phyloP scores from a whole-genome alignment of 2,329 filamentous ascomycete species.

The Sarocladiaceae sp. region DNA sequence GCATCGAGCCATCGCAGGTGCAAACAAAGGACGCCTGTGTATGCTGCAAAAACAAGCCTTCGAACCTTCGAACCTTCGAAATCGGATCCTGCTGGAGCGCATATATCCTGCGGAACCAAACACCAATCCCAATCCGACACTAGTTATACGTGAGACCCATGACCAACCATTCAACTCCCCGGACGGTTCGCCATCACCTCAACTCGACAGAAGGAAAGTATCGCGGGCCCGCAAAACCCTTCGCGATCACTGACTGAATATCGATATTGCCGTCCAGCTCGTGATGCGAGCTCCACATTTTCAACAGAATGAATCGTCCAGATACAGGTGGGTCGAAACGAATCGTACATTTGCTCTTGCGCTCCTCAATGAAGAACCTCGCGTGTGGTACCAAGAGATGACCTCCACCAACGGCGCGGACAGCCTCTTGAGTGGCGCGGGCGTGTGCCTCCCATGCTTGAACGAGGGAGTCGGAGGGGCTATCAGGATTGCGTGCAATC shows the following conservation, averaged over 20 bases:
- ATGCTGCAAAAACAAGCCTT: neutral
- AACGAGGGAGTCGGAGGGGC: constrained; percentile 19
- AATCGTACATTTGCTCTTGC: constrained; percentile 81
- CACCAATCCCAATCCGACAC: neutral
- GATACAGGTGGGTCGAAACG: constrained; percentile 80
- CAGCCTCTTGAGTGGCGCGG: constrained; percentile 52
- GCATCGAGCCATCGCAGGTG: neutral
- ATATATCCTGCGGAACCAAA: too few species aligned
- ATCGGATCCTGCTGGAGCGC: too few species aligned
- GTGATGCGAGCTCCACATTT: constrained; percentile 79
- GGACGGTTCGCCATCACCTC: constrained; percentile 32
- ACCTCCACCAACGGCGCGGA: constrained; percentile 52
- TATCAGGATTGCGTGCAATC: constrained; percentile 13
- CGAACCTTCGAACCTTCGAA: neutral
- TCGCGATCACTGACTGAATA: constrained; percentile 78
- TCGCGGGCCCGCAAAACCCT: constrained; percentile 80
- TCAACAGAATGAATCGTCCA: constrained; percentile 78
- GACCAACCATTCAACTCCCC: neutral
- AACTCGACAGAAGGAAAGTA: constrained; percentile 71
- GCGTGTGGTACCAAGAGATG: constrained; percentile 69
- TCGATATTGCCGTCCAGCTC: constrained; percentile 71
- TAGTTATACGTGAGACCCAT: neutral
- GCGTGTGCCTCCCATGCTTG: constrained; percentile 43
- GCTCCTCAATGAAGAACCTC: constrained; percentile 76
- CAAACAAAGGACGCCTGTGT: neutral